phyloP scores from a whole-genome alignment of 495 filamentous ascomycete species.

The Hyaloscypha variabilis region DNA sequence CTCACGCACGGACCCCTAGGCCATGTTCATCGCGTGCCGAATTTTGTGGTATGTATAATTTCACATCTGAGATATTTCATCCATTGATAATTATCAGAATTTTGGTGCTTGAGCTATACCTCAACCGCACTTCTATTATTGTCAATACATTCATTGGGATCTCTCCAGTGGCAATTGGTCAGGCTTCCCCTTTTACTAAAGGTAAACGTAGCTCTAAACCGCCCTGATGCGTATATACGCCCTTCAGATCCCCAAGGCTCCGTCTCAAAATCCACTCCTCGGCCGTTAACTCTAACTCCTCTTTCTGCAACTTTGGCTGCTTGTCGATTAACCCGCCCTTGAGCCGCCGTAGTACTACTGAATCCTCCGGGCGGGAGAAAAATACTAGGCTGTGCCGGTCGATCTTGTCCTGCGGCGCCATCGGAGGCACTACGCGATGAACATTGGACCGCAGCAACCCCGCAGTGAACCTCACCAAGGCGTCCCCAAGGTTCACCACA shows the following conservation, averaged over 20 bases:
- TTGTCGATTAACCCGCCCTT: slow-evolving; percentile 31
- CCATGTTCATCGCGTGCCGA: no score
- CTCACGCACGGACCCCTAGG: no score
- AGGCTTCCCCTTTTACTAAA: no score
- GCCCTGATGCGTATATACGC: no score
- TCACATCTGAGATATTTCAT: no score
- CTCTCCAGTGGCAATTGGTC: no score
- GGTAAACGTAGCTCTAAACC: no score
- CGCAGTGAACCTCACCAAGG: slow-evolving; percentile 62
- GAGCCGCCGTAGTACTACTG: slow-evolving; percentile 48
- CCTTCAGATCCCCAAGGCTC: not conserved
- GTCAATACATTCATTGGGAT: no score
- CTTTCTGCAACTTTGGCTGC: slow-evolving; percentile 15
- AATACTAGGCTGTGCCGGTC: slow-evolving; percentile 61
- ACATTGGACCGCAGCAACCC: slow-evolving; percentile 59
- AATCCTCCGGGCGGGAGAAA: slow-evolving; percentile 62
- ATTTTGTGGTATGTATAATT: no score
- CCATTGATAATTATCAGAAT: no score
- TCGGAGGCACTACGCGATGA: slow-evolving; percentile 60
- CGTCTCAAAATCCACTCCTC: not conserved
- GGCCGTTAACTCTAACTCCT: not conserved
- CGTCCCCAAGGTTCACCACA: slow-evolving; percentile 66
- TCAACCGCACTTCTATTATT: no score
- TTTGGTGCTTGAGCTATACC: no score
- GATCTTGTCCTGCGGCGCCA: slow-evolving; percentile 49